Conservation (phyloP, 1,284 basidiomycete genomes). For the Lentinus polychrous region DNA sequence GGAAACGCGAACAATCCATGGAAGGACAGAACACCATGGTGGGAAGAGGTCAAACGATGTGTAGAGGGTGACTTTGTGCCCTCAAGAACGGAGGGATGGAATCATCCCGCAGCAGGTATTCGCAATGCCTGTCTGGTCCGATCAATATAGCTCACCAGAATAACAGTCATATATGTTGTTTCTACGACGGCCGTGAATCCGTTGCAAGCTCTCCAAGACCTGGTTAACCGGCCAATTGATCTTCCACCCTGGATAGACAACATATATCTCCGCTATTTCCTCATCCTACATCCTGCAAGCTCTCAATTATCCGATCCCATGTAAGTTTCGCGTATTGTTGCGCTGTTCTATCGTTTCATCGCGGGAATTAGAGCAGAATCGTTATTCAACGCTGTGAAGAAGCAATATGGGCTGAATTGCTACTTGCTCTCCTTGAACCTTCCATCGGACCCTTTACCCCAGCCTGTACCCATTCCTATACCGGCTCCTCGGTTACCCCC, state of each 20-base stretch:
- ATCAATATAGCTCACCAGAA: conserved; percentile 9
- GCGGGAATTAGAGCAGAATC: conserved; percentile 50
- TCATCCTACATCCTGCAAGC: conserved; percentile 66
- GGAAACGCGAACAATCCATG: conserved; percentile 23
- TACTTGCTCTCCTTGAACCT: conserved; percentile 60
- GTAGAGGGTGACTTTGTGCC: conserved; percentile 70
- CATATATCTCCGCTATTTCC: conserved; percentile 58
- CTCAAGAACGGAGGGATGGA: conserved; percentile 68
- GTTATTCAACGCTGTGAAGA: conserved; percentile 76
- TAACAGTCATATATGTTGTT: conserved; percentile 65
- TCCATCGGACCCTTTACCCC: conserved; percentile 47
- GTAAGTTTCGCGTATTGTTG: conserved; percentile 38
- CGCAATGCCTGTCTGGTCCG: conserved; percentile 13
- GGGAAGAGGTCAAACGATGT: conserved; percentile 73
- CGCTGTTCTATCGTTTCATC: conserved; percentile 1
- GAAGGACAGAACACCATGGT: conserved; percentile 61
- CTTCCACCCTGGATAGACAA: conserved; percentile 75
- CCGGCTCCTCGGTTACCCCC: conserved; percentile 61
- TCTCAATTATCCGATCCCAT: conserved; percentile 72
- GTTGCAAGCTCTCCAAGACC: conserved; percentile 61
- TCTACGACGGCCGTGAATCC: conserved; percentile 74
- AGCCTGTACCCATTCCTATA: conserved; percentile 58
- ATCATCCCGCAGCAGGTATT: conserved; percentile 73
- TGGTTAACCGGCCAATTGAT: conserved; percentile 57
- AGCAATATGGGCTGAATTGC: conserved; percentile 70